Evolutionary conservation across 352 stramenopile genomes (phyloP).

Genomic region (Globisporangium mamillatum): DNA sequence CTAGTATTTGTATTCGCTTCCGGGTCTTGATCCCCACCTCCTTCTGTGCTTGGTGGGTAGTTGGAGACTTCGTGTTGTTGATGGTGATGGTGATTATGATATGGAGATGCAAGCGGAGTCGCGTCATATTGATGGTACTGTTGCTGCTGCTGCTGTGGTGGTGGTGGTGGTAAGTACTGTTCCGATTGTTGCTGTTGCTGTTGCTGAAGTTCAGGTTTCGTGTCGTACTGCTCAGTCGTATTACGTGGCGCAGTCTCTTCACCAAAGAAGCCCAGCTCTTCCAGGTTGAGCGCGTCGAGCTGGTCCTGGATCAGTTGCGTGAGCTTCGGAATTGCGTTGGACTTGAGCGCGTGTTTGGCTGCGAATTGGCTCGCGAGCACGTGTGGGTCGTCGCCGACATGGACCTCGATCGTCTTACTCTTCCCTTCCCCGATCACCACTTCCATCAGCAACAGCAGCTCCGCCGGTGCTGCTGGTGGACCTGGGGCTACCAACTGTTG

Average conservation of each 20-base stretch:
- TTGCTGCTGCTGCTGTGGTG: background rate
- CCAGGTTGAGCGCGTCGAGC: conserved; percentile 30
- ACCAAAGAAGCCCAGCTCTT: conserved; percentile 10
- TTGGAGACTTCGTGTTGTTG: background rate
- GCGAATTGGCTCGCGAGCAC: conserved; percentile 51
- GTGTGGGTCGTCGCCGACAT: conserved; percentile 47
- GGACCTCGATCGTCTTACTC: conserved; percentile 69
- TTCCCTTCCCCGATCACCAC: conserved; percentile 67
- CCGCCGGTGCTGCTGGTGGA: conserved; percentile 10
- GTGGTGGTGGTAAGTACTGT: background rate
- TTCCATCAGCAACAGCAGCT: conserved; percentile 75
- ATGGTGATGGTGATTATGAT: background rate
- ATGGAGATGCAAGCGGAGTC: background rate
- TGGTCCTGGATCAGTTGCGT: conserved; percentile 59
- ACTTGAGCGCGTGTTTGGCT: conserved; percentile 37
- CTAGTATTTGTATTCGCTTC: background rate
- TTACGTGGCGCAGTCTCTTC: background rate
- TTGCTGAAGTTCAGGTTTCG: background rate
- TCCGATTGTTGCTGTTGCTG: background rate
- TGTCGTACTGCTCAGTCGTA: background rate
- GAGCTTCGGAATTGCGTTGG: conserved; percentile 53
- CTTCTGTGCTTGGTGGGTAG: background rate
- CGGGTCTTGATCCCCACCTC: background rate
- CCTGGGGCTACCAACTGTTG: background rate
- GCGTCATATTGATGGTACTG: background rate